Conservation (phyloP, 2,329 filamentous ascomycete genomes). For the Aureobasidium subglaciale region DNA sequence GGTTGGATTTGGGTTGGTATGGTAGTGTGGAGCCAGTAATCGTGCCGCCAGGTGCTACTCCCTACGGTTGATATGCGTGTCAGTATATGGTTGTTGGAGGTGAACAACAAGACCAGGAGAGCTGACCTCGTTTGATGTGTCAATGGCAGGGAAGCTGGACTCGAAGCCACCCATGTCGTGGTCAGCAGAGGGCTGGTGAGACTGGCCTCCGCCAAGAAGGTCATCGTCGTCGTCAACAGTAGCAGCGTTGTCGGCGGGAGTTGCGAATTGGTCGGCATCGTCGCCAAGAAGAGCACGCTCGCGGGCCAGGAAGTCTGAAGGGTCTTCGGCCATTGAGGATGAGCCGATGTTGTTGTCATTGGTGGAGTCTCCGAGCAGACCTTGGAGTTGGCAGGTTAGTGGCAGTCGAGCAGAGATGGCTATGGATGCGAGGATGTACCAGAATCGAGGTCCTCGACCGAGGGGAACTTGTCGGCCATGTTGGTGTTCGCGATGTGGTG, state of each 20-base stretch:
- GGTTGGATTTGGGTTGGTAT: slow-evolving; percentile 42
- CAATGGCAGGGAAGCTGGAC: slow-evolving; percentile 82
- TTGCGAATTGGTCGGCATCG: slow-evolving; percentile 84
- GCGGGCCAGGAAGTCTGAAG: slow-evolving; percentile 81
- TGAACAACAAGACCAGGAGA: neutral
- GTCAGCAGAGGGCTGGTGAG: slow-evolving; percentile 32
- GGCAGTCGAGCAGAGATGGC: slow-evolving; percentile 17
- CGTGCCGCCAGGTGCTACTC: slow-evolving; percentile 65
- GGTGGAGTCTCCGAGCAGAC: slow-evolving; percentile 57
- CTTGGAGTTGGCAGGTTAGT: slow-evolving; percentile 37
- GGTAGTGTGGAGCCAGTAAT: slow-evolving; percentile 66
- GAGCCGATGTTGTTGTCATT: slow-evolving; percentile 41
- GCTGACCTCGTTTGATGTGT: slow-evolving; percentile 62
- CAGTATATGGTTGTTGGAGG: neutral
- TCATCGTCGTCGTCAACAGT: slow-evolving; percentile 52
- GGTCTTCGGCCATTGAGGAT: slow-evolving; percentile 51
- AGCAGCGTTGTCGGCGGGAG: slow-evolving; percentile 60
- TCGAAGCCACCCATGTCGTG: slow-evolving; percentile 62
- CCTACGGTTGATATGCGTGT: slow-evolving; percentile 36
- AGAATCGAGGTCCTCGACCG: slow-evolving; percentile 46
- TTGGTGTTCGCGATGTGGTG: slow-evolving; percentile 13
- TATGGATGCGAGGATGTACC: slow-evolving; percentile 30
- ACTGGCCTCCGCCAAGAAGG: slow-evolving; percentile 55
- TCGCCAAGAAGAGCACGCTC: slow-evolving; percentile 88
- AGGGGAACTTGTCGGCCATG: slow-evolving; percentile 48